Conservation (phyloP, 768 basidiomycete genomes). For the Panellus pusillus region DNA sequence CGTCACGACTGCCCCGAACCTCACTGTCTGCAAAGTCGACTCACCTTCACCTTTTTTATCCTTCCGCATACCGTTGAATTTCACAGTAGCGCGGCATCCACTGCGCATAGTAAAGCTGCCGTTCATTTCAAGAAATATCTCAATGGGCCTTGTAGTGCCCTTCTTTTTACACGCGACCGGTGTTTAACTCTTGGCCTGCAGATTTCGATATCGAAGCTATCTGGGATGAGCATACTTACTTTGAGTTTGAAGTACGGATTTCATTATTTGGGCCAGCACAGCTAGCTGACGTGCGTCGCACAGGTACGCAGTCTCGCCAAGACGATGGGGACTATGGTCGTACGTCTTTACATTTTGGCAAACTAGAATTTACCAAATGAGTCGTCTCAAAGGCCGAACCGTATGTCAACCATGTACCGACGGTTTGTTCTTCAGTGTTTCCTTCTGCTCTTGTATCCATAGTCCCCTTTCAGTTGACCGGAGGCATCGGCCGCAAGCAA, state of each 20-base stretch:
- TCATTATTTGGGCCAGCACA: no score
- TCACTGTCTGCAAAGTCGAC: conserved; percentile 31
- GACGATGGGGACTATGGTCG: conserved; percentile 60
- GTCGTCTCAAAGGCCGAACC: conserved; percentile 43
- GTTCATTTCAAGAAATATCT: conserved; percentile 45
- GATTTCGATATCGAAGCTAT: conserved; percentile 58
- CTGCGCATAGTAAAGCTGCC: conserved; percentile 47
- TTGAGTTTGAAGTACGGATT: conserved; percentile 42
- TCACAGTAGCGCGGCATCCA: conserved; percentile 39
- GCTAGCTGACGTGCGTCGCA: no score
- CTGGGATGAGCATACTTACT: conserved; percentile 60
- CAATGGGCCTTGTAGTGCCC: conserved; percentile 40
- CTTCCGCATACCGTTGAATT: conserved; percentile 43
- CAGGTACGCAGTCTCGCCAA: conserved; percentile 45
- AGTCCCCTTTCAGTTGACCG: conserved; percentile 43
- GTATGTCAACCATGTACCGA: conserved; percentile 62
- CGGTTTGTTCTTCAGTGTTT: conserved; percentile 32
- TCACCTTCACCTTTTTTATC: conserved; percentile 40
- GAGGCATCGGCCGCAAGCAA: conserved; percentile 50
- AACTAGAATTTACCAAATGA: not conserved
- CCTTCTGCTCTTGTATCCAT: not conserved
- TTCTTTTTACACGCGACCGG: not conserved
- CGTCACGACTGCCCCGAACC: conserved; percentile 22
- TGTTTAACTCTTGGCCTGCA: not conserved
- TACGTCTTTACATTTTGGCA: conserved; percentile 25